These are phyloP conservation scores for Botrytis fragariae DNA, from an alignment of 2,329 filamentous ascomycete species.

Conservation along the genomic window DNA sequence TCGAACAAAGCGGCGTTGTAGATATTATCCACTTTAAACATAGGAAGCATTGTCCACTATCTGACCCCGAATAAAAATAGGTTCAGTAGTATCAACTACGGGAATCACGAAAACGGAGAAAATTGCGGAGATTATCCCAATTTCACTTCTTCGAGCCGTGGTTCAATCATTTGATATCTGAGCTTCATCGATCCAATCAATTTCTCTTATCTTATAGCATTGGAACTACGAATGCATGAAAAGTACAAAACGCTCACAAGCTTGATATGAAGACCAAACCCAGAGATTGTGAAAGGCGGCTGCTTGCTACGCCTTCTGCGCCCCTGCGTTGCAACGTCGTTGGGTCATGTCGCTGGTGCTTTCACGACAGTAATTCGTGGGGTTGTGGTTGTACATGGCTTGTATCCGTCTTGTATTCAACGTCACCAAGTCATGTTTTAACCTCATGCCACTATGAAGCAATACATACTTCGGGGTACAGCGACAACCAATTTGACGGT, in stretches of 20 bases:
- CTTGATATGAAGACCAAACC: background rate
- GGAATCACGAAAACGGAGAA: slow-evolving; percentile 19
- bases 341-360: slow-evolving; percentile 12
- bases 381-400: slow-evolving; percentile 18
- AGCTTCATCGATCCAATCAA: slow-evolving; percentile 8
- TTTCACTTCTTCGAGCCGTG: slow-evolving; percentile 11
- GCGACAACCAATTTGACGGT: slow-evolving; percentile 5
- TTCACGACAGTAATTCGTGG: slow-evolving; percentile 16
- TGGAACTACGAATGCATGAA: slow-evolving; percentile 6
- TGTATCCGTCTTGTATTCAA: slow-evolving; percentile 15
- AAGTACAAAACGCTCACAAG: slow-evolving; percentile 18
- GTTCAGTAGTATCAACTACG: slow-evolving; percentile 7
- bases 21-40: slow-evolving; percentile 12
- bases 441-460: slow-evolving; percentile 11
- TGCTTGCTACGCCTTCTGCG: slow-evolving; percentile 15
- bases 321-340: slow-evolving; percentile 20
- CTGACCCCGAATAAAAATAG: slow-evolving; percentile 16
- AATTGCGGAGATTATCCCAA: slow-evolving; percentile 18
- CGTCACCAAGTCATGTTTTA: slow-evolving; percentile 16
- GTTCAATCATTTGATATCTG: slow-evolving; percentile 14
- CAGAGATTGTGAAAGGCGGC: slow-evolving; percentile 10
- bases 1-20: slow-evolving; percentile 15
- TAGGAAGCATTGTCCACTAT: slow-evolving; percentile 11
- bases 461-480: slow-evolving; percentile 11
- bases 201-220: slow-evolving; percentile 9